Evolutionary conservation across 108 stramenopile species (phyloP), one percentile per base, ranked within the genome.

Genomic region (Nitzschia sp.): DNA sequence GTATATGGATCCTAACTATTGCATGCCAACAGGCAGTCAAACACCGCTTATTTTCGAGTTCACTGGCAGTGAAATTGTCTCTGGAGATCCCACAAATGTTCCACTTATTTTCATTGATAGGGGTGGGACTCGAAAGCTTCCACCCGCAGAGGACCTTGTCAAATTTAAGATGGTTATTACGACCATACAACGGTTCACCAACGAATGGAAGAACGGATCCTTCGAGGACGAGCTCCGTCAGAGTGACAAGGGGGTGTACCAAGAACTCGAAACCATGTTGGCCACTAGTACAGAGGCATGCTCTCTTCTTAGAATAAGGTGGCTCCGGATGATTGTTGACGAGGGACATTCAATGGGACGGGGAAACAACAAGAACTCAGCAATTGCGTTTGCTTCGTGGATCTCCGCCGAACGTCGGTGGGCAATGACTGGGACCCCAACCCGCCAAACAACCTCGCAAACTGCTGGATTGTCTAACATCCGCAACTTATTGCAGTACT

Each of bases 341-440:
- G 90, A 94, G 63, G 93, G 90, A 11, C 93, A 94, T 67, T 77
- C 83, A 6, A 89, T 94, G 90, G 93, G 86, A 17, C 43, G 71
- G 20, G 66, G 75, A 24, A 81, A 71, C 37, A 61, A 82, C 11
- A 48, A 17, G 5, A 90, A 78, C 63, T 89, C 86, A 57, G 66
- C 80, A 3, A 88, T 94, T 46, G 77, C 78, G 46, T 91, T 94
- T 69, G 87, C 89, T 14, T 76, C 75, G 3, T 91, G 90, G 90
- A 81, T 94, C 39, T 38, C 63, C 14, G 87, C 92, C 2, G 71
- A 83, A 57, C 72, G 86, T 17, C 76, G 83, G 6, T 94, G 88
- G 90, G 83, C 78, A 6, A 91, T 91, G 90, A 94, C 89, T 9
- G 93, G 93, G 24, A 94, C 93, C 7, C 93, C 93, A 11, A 90